Conservation (phyloP, 768 basidiomycete genomes). For the Amanita pseudoporphyria region DNA sequence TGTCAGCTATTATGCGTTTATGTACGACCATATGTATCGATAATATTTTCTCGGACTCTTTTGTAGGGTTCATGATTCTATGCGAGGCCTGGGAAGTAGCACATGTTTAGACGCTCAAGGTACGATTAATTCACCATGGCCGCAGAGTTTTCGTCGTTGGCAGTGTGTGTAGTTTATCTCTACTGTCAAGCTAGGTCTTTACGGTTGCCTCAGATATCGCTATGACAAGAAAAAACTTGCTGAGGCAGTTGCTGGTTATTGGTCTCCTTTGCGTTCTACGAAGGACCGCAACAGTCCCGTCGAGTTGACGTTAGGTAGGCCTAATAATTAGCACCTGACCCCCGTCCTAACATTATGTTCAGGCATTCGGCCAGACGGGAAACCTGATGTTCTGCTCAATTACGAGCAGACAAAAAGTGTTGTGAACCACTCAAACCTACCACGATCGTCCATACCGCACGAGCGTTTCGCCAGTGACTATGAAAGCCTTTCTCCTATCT, state of each 20-base stretch:
- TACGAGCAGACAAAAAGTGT: conserved; percentile 19
- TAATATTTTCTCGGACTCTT: too few relatives aligned
- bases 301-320: conserved; percentile 36
- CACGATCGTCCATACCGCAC: conserved; percentile 2
- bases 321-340: not conserved
- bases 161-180: not conserved
- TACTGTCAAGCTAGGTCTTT: not conserved
- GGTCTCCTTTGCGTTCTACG: conserved; percentile 21
- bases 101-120: not conserved
- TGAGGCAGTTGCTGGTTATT: conserved; percentile 16
- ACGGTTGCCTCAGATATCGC: conserved; percentile 9
- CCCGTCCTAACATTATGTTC: not conserved
- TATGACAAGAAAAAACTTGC: conserved; percentile 27
- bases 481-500: conserved; percentile 39
- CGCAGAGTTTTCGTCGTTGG: not conserved
- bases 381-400: conserved; percentile 35
- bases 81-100: too few relatives aligned
- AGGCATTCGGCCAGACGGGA: conserved; percentile 36
- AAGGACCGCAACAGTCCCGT: conserved; percentile 13
- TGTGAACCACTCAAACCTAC: conserved; percentile 4
- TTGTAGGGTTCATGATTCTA: too few relatives aligned
- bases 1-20: not conserved
- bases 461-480: conserved; percentile 20
- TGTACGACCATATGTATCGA: not conserved
- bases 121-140: not conserved